A percentile compares a stretch with the other conserved stretches of the same genome.
Conservation (phyloP, 164 flowering plant genomes). For the Annona cherimola region DNA sequence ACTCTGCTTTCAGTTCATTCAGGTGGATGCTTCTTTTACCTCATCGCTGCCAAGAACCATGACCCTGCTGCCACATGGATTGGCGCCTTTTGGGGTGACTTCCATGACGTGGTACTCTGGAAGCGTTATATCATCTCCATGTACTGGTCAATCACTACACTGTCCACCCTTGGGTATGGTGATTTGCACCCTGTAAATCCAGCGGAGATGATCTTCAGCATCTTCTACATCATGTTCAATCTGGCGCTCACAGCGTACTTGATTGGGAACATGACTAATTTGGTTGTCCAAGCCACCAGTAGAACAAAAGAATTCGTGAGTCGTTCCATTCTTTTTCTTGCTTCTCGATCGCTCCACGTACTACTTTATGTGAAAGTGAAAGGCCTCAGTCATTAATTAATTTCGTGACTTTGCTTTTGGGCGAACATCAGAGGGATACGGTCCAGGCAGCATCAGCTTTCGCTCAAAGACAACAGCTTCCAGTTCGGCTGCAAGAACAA, state of each 20-base stretch:
- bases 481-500: constrained; percentile 75
- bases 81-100: constrained; percentile 41
- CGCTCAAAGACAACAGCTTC: constrained; percentile 75
- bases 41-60: constrained; percentile 61
- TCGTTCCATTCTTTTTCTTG: not conserved
- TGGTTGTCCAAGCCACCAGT: constrained; percentile 90
- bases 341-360: not conserved
- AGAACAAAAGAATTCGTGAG: constrained; percentile 86
- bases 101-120: constrained; percentile 42
- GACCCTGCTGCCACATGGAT: constrained; percentile 68
- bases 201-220: constrained; percentile 79
- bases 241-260: constrained; percentile 87
- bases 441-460: constrained; percentile 91
- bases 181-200: constrained; percentile 81
- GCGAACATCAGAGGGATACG: constrained; percentile 63
- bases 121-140: constrained; percentile 68
- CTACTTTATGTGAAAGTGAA: not conserved
- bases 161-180: constrained; percentile 93
- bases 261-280: constrained; percentile 97
- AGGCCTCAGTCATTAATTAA: not conserved
- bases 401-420: not conserved
- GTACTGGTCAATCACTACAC: constrained; percentile 96
- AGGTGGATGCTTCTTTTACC: constrained; percentile 87
- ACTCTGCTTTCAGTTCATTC: constrained; percentile 91
- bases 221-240: constrained; percentile 86